Evolutionary conservation across 106 monocot genomes (phyloP).

Genomic region (Allium fistulosum): DNA sequence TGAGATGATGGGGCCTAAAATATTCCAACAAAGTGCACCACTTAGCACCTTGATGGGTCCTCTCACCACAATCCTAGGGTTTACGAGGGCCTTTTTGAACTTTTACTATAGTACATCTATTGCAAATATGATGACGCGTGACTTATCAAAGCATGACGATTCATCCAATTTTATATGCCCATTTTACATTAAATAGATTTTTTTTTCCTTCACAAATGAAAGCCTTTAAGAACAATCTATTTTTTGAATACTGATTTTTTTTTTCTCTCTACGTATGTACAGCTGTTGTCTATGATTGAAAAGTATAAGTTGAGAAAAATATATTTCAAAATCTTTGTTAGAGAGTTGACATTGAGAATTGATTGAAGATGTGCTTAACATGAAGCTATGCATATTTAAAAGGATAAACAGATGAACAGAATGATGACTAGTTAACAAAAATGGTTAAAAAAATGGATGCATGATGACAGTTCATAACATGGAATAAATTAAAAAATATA

Average conservation of each 20-base stretch:
- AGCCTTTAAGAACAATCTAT: no score
- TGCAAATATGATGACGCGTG: not conserved
- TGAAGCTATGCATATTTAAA: not conserved
- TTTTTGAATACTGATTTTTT: no score
- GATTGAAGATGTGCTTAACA: conserved; percentile 5
- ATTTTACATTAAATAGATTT: no score
- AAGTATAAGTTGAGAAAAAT: no score
- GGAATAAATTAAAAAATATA: not conserved
- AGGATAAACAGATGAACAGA: no score
- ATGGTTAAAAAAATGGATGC: conserved; percentile 2
- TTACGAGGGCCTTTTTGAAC: not conserved
- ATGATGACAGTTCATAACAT: conserved; percentile 7
- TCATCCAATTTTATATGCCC: not conserved
- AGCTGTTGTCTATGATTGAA: no score
- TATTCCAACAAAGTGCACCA: conserved; percentile 11
- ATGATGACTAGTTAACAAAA: no score
- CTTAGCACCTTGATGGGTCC: conserved; percentile 9
- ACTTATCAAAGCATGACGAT: conserved; percentile 9
- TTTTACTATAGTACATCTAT: not conserved
- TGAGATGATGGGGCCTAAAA: conserved; percentile 7
- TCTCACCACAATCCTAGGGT: conserved; percentile 7
- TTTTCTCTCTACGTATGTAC: no score
- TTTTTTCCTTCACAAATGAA: no score
- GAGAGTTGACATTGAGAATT: conserved; percentile 9
- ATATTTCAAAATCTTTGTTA: no score